Percentiles rank a stretch among this genome's conserved stretches.
Evolutionary conservation across 2,329 filamentous ascomycete species (phyloP).

Genomic region (Fusarium sarcochroum): DNA sequence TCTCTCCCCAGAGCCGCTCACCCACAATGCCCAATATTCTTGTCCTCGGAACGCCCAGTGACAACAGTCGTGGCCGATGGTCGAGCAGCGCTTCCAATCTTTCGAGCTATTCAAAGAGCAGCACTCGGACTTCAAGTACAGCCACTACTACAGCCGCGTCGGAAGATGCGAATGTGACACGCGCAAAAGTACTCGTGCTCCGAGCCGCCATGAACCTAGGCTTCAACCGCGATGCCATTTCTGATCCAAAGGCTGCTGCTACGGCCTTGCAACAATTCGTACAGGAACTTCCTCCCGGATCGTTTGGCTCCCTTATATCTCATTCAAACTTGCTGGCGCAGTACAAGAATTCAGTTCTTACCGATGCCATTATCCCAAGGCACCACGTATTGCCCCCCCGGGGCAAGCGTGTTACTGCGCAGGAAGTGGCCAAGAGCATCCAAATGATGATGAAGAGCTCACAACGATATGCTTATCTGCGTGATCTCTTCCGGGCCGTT

Average conservation of each 20-base stretch:
- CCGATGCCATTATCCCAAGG: conserved; percentile 72
- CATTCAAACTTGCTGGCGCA: conserved; percentile 80
- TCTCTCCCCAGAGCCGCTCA: conserved; percentile 83
- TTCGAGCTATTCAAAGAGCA: conserved; percentile 83
- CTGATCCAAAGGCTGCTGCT: conserved; percentile 61
- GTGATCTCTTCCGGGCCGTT: conserved; percentile 85
- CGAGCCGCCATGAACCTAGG: conserved; percentile 90
- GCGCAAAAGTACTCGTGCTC: conserved; percentile 83
- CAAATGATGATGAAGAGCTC: conserved; percentile 78
- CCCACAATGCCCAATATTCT: conserved; percentile 88
- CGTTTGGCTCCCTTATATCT: conserved; percentile 80
- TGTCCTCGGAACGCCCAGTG: conserved; percentile 79
- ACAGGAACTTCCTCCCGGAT: conserved; percentile 79
- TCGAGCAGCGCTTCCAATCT: conserved; percentile 85
- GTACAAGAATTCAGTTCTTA: conserved; percentile 84
- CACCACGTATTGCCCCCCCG: conserved; percentile 61
- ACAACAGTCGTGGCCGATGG: conserved; percentile 77
- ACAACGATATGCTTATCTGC: conserved; percentile 80
- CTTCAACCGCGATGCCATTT: conserved; percentile 73
- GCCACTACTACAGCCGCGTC: conserved; percentile 76
- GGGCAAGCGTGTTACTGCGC: conserved; percentile 73
- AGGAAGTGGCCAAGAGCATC: conserved; percentile 86
- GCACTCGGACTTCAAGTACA: conserved; percentile 76
- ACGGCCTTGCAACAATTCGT: conserved; percentile 80
- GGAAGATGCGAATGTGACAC: conserved; percentile 83